These are phyloP conservation scores for Podosphaera fusca DNA, from an alignment of 2,329 filamentous ascomycete genomes.

Conservation along the genomic window DNA sequence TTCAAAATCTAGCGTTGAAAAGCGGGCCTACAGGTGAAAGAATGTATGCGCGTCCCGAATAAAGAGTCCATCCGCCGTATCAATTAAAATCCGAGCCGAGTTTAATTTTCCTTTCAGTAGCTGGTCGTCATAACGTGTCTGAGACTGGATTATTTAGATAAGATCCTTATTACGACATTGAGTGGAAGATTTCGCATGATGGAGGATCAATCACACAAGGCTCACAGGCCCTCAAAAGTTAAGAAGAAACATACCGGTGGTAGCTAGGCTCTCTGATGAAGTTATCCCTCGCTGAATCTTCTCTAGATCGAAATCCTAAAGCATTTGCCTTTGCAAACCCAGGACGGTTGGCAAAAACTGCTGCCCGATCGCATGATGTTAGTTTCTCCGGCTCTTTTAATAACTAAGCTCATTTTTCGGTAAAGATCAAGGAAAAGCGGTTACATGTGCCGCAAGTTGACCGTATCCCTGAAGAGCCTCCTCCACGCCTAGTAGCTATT, in stretches of 20 bases:
- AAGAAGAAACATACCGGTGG: constrained; percentile 57
- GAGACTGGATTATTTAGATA: too few species aligned
- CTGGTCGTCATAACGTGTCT: too few species aligned
- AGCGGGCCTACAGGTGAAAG: too few species aligned
- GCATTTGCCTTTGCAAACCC: constrained; percentile 18
- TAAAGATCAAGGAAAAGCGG: constrained; percentile 75
- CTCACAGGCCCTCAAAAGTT: constrained; percentile 71
- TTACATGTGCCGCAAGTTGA: constrained; percentile 93
- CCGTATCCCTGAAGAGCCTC: constrained; percentile 82
- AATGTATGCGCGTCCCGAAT: too few species aligned
- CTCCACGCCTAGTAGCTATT: constrained; percentile 77
- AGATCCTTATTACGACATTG: too few species aligned
- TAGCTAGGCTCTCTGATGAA: constrained; percentile 14
- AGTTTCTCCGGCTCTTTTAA: background rate
- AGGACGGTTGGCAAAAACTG: constrained; percentile 17
- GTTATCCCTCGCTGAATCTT: background rate
- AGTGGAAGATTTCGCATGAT: constrained; percentile 20
- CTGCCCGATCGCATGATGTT: constrained; percentile 30
- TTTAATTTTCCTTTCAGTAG: too few species aligned
- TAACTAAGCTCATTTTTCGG: background rate
- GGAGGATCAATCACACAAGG: constrained; percentile 66
- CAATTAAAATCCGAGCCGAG: too few species aligned
- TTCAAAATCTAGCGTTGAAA: too few species aligned
- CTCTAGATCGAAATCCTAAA: constrained; percentile 17
- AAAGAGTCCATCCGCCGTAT: too few species aligned